A percentile compares a stretch with the other conserved stretches of the same genome.
phyloP scores from a whole-genome alignment of 176 grass and related monocot species.

The Pharus latifolius region DNA sequence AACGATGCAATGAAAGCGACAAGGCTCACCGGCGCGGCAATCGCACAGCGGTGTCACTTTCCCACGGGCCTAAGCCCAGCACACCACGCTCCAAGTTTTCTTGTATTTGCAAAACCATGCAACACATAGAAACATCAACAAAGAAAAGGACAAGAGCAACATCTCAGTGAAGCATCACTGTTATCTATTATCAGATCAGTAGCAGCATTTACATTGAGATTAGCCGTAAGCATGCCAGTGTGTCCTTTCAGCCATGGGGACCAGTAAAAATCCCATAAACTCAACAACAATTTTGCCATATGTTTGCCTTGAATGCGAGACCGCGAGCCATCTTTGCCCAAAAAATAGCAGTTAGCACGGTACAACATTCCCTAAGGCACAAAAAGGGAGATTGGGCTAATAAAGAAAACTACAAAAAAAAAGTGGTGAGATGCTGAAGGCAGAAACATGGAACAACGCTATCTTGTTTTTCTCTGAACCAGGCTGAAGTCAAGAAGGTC shows the following conservation, averaged over 20 bases:
- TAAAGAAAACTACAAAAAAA: slow-evolving; percentile 24
- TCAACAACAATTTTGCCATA: background rate
- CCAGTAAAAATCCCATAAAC: slow-evolving; percentile 9
- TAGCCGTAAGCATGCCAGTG: background rate
- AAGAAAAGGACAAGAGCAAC: too few relatives aligned
- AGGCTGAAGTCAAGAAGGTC: slow-evolving; percentile 13
- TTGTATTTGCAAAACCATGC: too few relatives aligned
- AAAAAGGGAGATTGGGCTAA: background rate
- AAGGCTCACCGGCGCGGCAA: too few relatives aligned
- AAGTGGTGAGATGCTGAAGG: slow-evolving; percentile 2
- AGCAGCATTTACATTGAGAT: background rate
- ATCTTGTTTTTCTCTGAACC: background rate
- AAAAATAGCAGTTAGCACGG: background rate
- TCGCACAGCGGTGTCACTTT: too few relatives aligned
- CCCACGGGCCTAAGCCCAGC: too few relatives aligned
- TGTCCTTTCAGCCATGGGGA: background rate
- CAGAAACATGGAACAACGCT: background rate
- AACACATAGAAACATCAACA: too few relatives aligned
- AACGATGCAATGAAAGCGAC: too few relatives aligned
- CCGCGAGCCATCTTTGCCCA: background rate
- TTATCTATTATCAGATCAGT: background rate
- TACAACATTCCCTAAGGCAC: slow-evolving; percentile 4
- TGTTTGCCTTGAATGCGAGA: background rate
- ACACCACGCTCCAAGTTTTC: too few relatives aligned
- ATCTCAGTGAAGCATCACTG: too few relatives aligned